phyloP scores from a whole-genome alignment of 305 asterid genomes.

The Fraxinus paxiana region DNA sequence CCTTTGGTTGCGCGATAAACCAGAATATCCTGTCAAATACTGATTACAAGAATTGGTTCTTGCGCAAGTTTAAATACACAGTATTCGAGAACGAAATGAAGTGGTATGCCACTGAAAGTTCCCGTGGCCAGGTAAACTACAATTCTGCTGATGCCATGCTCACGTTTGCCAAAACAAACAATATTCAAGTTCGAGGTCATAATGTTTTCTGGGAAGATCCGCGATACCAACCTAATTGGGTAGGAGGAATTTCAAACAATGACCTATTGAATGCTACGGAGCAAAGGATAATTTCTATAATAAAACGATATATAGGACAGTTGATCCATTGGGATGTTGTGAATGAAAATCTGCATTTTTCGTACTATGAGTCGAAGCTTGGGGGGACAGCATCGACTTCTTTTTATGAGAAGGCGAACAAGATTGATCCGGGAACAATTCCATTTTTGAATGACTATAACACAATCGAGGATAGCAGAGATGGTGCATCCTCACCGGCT shows the following conservation, averaged over 20 bases:
- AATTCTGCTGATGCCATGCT: conserved; percentile 46
- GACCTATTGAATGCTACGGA: conserved; percentile 31
- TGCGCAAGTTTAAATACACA: conserved; percentile 50
- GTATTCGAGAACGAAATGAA: conserved; percentile 65
- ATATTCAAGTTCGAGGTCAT: conserved; percentile 59
- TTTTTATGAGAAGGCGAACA: conserved; percentile 26
- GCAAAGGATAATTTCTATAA: conserved; percentile 34
- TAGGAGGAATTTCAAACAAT: conserved; percentile 24
- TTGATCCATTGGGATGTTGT: conserved; percentile 71
- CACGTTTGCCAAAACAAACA: conserved; percentile 23
- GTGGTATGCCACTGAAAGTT: conserved; percentile 45
- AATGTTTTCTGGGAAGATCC: conserved; percentile 63
- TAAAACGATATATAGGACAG: conserved; percentile 40
- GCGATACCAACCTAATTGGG: conserved; percentile 41
- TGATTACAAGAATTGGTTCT: conserved; percentile 53
- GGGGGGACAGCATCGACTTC: conserved; percentile 27
- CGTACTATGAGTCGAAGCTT: conserved; percentile 46
- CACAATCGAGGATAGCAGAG: conserved; percentile 43
- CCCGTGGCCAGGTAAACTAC: conserved; percentile 40
- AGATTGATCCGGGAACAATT: conserved; percentile 28
- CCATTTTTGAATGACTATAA: conserved; percentile 62
- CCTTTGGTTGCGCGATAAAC: conserved; percentile 54
- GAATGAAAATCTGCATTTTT: conserved; percentile 55
- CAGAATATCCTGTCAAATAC: conserved; percentile 32
- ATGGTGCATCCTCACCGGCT: conserved; percentile 30